A percentile compares a stretch with the other conserved stretches of the same genome.
These are phyloP conservation scores for Daldinia grandis DNA, from an alignment of 495 filamentous ascomycete species.

Conservation along the genomic window DNA sequence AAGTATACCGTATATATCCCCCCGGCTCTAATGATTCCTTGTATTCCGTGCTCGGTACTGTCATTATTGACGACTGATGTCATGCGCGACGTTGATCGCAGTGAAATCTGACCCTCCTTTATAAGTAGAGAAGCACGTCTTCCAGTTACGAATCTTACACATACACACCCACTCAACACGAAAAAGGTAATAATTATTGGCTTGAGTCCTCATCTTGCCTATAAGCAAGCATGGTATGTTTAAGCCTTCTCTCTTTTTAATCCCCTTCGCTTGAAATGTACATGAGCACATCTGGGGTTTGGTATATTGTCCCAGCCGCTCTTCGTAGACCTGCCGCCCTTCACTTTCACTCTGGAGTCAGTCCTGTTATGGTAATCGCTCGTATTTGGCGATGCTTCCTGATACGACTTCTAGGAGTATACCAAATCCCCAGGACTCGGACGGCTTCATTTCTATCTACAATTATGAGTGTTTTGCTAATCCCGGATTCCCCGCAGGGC, in stretches of 20 bases:
- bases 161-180: conserved; percentile 13
- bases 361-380: conserved; percentile 13
- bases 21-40: conserved; percentile 26
- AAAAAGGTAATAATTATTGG: conserved; percentile 20
- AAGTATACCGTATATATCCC: conserved; percentile 27
- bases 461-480: conserved; percentile 36
- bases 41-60: conserved; percentile 13
- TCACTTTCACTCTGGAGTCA: background rate
- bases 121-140: conserved; percentile 23
- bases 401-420: conserved; percentile 10
- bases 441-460: conserved; percentile 13
- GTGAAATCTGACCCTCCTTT: conserved; percentile 25
- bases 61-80: conserved; percentile 25
- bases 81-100: conserved; percentile 30
- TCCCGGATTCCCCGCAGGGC: conserved; percentile 42
- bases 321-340: background rate
- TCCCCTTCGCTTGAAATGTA: conserved; percentile 26
- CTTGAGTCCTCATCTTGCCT: conserved; percentile 29
- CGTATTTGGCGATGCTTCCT: conserved; percentile 18
- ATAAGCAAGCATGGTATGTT: conserved; percentile 46
- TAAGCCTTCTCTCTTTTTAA: conserved; percentile 10
- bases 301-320: background rate
- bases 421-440: conserved; percentile 11
- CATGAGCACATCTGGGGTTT: background rate
- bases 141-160: conserved; percentile 20